Conservation (phyloP, 345 rosid species). For the Cardamine resedifolia region DNA sequence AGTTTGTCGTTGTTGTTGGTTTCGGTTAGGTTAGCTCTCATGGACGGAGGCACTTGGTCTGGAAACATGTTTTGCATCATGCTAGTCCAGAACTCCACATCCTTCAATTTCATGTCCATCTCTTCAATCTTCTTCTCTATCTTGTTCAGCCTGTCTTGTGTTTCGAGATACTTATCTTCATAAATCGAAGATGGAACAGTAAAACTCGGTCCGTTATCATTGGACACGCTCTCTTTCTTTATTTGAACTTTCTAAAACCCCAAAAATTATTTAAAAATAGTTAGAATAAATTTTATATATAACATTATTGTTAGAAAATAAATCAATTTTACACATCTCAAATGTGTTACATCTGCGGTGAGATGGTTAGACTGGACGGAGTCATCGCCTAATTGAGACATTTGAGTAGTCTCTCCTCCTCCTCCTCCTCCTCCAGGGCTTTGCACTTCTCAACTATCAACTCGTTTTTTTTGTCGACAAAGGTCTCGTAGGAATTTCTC, state of each 20-base stretch:
- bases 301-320: background rate
- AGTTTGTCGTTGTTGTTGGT: background rate
- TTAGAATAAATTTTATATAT: background rate
- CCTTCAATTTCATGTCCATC: background rate
- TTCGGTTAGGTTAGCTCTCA: background rate
- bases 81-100: background rate
- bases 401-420: background rate
- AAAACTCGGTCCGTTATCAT: background rate
- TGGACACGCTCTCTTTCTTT: background rate
- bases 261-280: background rate
- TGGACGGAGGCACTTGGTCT: slow-evolving; percentile 8
- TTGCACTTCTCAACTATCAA: background rate
- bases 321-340: background rate
- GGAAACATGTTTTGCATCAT: slow-evolving; percentile 2
- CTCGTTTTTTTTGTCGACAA: background rate
- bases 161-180: background rate
- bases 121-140: background rate
- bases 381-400: background rate
- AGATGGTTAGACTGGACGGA: background rate
- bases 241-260: background rate
- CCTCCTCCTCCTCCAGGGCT: background rate
- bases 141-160: background rate
- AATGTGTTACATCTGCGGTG: background rate
- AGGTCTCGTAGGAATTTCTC: background rate
- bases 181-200: background rate